Evolutionary conservation across 1,139 yeast species (phyloP).

Genomic region (Hyphopichia buzzinii): DNA sequence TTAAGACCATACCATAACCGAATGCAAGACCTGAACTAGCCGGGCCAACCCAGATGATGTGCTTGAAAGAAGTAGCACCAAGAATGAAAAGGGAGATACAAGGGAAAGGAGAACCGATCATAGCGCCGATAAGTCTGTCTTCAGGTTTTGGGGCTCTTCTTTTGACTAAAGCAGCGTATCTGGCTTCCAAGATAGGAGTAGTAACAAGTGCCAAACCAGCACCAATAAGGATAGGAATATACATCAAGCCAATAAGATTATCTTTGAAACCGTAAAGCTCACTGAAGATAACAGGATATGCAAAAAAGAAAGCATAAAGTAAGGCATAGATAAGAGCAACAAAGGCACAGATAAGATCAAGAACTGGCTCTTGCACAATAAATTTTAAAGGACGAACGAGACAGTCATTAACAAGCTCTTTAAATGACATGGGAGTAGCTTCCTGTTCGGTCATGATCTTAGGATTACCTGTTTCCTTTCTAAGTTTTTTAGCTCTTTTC

Average conservation of each 20-base stretch:
- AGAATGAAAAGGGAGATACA: constrained; percentile 82
- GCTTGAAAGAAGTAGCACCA: constrained; percentile 83
- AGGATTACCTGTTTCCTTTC: constrained; percentile 77
- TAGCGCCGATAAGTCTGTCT: constrained; percentile 83
- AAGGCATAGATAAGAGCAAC: constrained; percentile 86
- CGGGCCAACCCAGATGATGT: constrained; percentile 91
- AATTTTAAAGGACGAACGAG: constrained; percentile 75
- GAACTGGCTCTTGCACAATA: constrained; percentile 75
- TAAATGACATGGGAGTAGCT: constrained; percentile 65
- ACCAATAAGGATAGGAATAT: constrained; percentile 85
- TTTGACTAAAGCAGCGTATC: constrained; percentile 51
- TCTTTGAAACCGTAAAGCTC: constrained; percentile 66
- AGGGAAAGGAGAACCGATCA: constrained; percentile 88
- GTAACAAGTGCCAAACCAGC: constrained; percentile 69
- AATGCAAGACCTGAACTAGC: constrained; percentile 87
- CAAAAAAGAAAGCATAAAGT: constrained; percentile 89
- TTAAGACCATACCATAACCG: constrained; percentile 84
- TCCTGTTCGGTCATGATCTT: constrained; percentile 93
- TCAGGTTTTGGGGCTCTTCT: constrained; percentile 76
- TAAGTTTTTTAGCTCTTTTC: constrained; percentile 61
- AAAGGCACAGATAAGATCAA: constrained; percentile 77
- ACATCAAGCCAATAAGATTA: constrained; percentile 75
- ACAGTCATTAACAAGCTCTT: constrained; percentile 64
- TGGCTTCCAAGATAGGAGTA: constrained; percentile 68
- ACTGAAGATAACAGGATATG: constrained; percentile 73